phyloP scores from a whole-genome alignment of 1,284 basidiomycete species.

The Binderoboletus segoi region DNA sequence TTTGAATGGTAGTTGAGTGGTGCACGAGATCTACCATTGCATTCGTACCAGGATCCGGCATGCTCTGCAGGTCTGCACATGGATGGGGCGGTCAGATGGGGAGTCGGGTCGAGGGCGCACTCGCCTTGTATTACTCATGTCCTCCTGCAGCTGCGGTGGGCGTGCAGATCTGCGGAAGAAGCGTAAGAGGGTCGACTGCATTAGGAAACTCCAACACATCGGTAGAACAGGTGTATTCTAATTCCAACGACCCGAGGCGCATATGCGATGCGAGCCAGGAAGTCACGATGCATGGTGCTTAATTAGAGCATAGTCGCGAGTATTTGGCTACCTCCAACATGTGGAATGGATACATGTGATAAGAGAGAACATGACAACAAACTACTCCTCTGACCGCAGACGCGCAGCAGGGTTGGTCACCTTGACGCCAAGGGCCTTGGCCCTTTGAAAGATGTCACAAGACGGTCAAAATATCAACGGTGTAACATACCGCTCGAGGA shows the following conservation, averaged over 20 bases:
- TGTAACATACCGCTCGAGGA: constrained; percentile 78
- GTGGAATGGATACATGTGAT: constrained; percentile 44
- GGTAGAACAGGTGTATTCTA: neutral
- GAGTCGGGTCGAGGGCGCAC: constrained; percentile 1
- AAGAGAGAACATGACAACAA: constrained; percentile 32
- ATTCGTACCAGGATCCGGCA: constrained; percentile 91
- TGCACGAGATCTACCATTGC: constrained; percentile 52
- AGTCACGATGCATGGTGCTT: constrained; percentile 13
- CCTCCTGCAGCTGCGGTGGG: constrained; percentile 4
- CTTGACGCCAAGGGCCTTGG: constrained; percentile 88
- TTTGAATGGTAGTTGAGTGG: constrained; percentile 7
- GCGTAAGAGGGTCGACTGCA: constrained; percentile 22
- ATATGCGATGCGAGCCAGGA: too few species aligned
- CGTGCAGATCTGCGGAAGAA: constrained; percentile 20
- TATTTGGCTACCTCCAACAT: constrained; percentile 43
- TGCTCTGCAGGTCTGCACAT: constrained; percentile 69
- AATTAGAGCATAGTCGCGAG: constrained; percentile 42
- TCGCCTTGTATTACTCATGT: constrained; percentile 33
- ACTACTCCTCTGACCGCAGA: constrained; percentile 90
- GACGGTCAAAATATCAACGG: neutral
- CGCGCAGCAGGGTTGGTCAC: constrained; percentile 96
- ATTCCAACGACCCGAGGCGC: neutral
- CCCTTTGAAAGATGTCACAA: constrained; percentile 50
- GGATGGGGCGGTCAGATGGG: neutral
- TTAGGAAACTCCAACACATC: too few species aligned